phyloP scores from a whole-genome alignment of 371 early-diverging fungal genomes.

The Cokeromyces recurvatus region DNA sequence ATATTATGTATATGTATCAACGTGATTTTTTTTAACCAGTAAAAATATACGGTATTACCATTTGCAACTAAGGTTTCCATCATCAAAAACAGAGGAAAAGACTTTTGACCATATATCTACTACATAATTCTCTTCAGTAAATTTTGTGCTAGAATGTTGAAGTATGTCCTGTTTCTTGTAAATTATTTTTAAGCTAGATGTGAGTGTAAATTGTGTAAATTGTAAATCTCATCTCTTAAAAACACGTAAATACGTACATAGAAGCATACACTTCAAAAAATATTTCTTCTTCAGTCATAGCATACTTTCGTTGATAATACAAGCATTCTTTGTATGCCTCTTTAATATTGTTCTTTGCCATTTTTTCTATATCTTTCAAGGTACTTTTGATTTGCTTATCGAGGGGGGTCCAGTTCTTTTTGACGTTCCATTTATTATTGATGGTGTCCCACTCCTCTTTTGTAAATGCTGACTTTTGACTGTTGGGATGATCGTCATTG shows the following conservation, averaged over 20 bases:
- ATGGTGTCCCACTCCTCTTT: not conserved
- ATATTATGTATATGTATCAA: no score
- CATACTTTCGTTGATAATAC: not conserved
- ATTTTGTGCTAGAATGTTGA: no score
- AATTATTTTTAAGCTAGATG: no score
- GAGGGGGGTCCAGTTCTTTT: not conserved
- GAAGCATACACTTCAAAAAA: conserved; percentile 2
- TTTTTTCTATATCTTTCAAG: not conserved
- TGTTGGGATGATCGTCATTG: no score
- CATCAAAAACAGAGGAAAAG: not conserved
- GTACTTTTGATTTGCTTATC: not conserved
- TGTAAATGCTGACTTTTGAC: no score
- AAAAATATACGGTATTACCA: no score
- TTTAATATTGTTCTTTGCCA: not conserved
- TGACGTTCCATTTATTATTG: not conserved
- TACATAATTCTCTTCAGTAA: conserved; percentile 1
- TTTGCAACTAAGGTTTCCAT: no score
- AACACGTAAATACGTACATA: conserved; percentile 6
- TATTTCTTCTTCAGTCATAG: conserved; percentile 1
- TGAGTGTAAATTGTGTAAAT: no score
- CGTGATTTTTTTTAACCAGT: no score
- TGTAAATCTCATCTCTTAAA: no score
- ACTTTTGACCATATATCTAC: conserved; percentile 3
- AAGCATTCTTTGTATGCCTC: not conserved
- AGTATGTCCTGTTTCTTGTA: no score